Percentiles rank a stretch among this genome's conserved stretches.
Conservation (phyloP, 352 stramenopile species). For the Aphanomyces invadans region DNA sequence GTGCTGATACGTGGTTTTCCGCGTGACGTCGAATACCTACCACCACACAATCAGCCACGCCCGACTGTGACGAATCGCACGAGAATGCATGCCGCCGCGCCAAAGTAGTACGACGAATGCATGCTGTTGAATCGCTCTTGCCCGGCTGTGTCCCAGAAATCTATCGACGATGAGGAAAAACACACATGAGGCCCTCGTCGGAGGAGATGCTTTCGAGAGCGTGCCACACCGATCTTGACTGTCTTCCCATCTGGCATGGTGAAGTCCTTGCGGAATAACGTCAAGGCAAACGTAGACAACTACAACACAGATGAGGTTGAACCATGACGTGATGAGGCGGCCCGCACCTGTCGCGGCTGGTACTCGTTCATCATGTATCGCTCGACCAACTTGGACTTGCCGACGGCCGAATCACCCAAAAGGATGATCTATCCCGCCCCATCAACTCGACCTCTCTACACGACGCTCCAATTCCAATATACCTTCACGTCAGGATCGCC, state of each 20-base stretch:
- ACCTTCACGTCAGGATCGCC: slow-evolving; percentile 17
- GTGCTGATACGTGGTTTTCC: slow-evolving; percentile 93
- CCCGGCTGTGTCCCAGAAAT: slow-evolving; percentile 95
- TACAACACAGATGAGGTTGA: slow-evolving; percentile 28
- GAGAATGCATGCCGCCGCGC: slow-evolving; percentile 90
- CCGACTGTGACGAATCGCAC: slow-evolving; percentile 26
- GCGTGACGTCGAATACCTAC: slow-evolving; percentile 92
- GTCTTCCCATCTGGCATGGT: slow-evolving; percentile 55
- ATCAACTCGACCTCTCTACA: not conserved
- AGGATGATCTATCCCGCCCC: slow-evolving; percentile 90
- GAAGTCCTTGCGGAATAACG: slow-evolving; percentile 90
- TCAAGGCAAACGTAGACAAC: slow-evolving; percentile 93
- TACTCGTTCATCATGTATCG: slow-evolving; percentile 96
- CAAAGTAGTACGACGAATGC: slow-evolving; percentile 94
- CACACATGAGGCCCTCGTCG: no score
- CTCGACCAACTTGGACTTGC: slow-evolving; percentile 94
- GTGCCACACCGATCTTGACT: slow-evolving; percentile 60
- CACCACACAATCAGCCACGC: not conserved
- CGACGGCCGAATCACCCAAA: slow-evolving; percentile 90
- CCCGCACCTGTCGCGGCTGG: slow-evolving; percentile 71
- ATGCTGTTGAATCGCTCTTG: slow-evolving; percentile 95
- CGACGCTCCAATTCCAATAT: not conserved
- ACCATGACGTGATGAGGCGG: not conserved
- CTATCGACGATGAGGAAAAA: slow-evolving; percentile 37
- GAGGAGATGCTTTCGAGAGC: no score